A percentile compares a stretch with the other conserved stretches of the same genome.
These are phyloP conservation scores for Solanum hybrid DNA, from an alignment of 305 asterid genomes.

Conservation along the genomic window DNA sequence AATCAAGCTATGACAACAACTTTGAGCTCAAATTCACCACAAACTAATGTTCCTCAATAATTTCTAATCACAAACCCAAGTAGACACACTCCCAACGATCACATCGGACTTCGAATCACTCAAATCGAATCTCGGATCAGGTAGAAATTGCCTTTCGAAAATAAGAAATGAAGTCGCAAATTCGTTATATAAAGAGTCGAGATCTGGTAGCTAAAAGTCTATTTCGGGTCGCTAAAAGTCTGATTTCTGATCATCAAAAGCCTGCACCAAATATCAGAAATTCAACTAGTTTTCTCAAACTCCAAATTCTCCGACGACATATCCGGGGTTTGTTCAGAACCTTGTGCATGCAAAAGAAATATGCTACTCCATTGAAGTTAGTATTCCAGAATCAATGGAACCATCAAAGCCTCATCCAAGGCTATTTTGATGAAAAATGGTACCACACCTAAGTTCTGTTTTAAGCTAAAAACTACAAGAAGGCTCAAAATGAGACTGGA, in stretches of 20 bases:
- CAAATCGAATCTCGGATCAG: background rate
- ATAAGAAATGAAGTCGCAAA: background rate
- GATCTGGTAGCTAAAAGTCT: background rate
- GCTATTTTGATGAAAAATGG: background rate
- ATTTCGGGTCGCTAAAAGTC: background rate
- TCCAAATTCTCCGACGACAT: background rate
- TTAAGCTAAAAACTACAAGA: background rate
- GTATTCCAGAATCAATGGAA: background rate
- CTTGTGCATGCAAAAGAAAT: background rate
- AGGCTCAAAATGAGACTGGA: background rate
- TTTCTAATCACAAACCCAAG: background rate
- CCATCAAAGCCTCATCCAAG: background rate
- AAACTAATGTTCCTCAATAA: background rate
- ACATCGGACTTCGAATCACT: background rate
- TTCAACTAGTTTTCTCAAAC: background rate
- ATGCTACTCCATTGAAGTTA: background rate
- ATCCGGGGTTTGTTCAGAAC: background rate
- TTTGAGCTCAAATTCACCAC: background rate
- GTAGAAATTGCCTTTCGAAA: background rate
- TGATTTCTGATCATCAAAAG: too few relatives aligned
- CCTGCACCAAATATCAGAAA: background rate
- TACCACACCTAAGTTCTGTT: background rate
- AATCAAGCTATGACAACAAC: background rate
- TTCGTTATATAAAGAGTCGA: too few relatives aligned
- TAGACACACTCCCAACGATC: background rate